phyloP scores from a whole-genome alignment of 257 asterid genomes.

The Anisodus tanguticus region DNA sequence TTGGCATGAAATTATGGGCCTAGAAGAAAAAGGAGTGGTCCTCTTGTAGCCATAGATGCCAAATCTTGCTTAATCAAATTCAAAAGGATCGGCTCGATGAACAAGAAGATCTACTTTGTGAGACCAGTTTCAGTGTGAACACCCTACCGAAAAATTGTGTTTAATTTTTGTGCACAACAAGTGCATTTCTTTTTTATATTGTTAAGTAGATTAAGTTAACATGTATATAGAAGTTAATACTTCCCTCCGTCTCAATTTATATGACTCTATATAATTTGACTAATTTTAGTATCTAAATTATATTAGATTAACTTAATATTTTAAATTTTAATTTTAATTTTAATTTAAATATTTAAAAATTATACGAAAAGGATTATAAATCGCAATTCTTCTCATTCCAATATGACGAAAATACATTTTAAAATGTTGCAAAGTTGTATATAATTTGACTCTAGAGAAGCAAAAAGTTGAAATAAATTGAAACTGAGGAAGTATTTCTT shows the following conservation, averaged over 20 bases:
- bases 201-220: neutral
- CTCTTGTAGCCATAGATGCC: conserved; percentile 13
- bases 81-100: neutral
- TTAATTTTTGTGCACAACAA: neutral
- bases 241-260: neutral
- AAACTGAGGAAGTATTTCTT: neutral
- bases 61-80: neutral
- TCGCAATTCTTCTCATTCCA: neutral
- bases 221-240: too few species aligned
- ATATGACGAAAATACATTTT: neutral
- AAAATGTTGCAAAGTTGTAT: neutral
- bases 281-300: neutral
- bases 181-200: neutral
- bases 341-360: neutral
- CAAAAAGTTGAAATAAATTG: too few species aligned
- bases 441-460: neutral
- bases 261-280: neutral
- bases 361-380: neutral
- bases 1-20: conserved; percentile 4
- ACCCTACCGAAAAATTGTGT: neutral
- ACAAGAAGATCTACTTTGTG: neutral
- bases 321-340: neutral
- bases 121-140: neutral
- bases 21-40: neutral
- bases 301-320: neutral